Conservation (phyloP, 1,139 yeast genomes). For the Blastobotrys ciferrii region DNA sequence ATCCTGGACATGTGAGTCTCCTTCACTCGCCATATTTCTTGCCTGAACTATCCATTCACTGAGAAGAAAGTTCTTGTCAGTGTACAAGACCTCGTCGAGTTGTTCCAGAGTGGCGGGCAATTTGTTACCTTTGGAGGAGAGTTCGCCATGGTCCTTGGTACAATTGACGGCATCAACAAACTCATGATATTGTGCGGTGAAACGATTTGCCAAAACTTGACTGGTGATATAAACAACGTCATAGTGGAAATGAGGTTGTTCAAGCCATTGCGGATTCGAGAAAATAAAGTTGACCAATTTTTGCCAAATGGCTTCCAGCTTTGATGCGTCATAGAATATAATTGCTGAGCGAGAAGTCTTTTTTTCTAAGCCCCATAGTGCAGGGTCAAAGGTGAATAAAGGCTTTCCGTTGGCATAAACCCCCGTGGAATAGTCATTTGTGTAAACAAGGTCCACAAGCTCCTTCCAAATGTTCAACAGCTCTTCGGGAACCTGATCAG, state of each 20-base stretch:
- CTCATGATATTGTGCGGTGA: conserved; percentile 8
- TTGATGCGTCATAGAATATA: conserved; percentile 12
- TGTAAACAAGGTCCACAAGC: conserved; percentile 16
- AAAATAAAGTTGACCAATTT: conserved; percentile 5
- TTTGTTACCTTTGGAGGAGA: conserved; percentile 10
- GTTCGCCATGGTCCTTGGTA: background rate
- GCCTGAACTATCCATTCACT: conserved; percentile 16
- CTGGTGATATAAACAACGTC: conserved; percentile 18
- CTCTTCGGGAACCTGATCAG: conserved; percentile 8
- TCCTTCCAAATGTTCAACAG: conserved; percentile 13
- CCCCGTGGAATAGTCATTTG: conserved; percentile 11
- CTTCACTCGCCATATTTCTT: background rate
- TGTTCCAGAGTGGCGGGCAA: conserved; percentile 13
- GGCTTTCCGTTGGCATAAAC: conserved; percentile 14
- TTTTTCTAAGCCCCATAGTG: conserved; percentile 11
- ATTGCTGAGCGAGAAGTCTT: conserved; percentile 13
- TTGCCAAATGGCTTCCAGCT: conserved; percentile 13
- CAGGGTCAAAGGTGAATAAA: conserved; percentile 14
- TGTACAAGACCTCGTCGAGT: conserved; percentile 17
- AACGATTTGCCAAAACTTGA: conserved; percentile 15
- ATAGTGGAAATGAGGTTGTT: conserved; percentile 15
- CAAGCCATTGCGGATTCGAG: conserved; percentile 8
- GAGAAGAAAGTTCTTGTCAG: conserved; percentile 18
- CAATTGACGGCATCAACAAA: conserved; percentile 1
- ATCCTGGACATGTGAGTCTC: conserved; percentile 10